Percentiles rank a stretch among this genome's conserved stretches.
Evolutionary conservation across 1,284 basidiomycete genomes (phyloP).

Genomic region (Ganoderma meredithae): DNA sequence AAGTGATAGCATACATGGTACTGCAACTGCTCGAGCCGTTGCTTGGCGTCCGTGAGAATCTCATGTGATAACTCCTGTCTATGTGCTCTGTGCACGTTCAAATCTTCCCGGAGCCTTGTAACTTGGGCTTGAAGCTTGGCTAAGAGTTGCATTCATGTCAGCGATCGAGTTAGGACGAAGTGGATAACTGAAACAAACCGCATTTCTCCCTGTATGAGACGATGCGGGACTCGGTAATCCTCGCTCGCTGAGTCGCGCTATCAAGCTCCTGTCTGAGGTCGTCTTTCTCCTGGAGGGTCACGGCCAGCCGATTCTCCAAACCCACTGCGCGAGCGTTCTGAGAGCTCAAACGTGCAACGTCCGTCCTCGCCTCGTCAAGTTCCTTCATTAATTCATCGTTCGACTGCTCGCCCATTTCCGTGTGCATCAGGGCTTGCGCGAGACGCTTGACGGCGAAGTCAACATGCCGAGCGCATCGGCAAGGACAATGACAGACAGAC

Average conservation of each 20-base stretch:
- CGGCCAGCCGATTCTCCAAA: conserved; percentile 71
- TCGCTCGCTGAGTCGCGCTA: conserved; percentile 73
- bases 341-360: conserved; percentile 72
- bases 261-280: conserved; percentile 88
- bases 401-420: conserved; percentile 82
- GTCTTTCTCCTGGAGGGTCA: conserved; percentile 75
- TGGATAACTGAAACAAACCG: conserved; percentile 35
- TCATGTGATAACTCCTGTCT: conserved; percentile 77
- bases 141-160: conserved; percentile 38
- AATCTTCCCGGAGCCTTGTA: conserved; percentile 63
- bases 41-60: conserved; percentile 75
- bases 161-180: not conserved
- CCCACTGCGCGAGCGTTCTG: conserved; percentile 75
- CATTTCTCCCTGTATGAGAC: conserved; percentile 69
- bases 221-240: conserved; percentile 73
- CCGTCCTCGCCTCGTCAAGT: conserved; percentile 77
- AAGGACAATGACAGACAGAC: conserved; percentile 46
- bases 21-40: conserved; percentile 70
- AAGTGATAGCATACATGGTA: conserved; percentile 50
- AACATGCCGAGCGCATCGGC: not conserved
- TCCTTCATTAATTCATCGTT: conserved; percentile 80
- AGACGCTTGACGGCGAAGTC: conserved; percentile 61
- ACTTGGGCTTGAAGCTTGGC: conserved; percentile 81
- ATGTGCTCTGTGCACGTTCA: conserved; percentile 72
- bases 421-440: conserved; percentile 82